Evolutionary conservation across 2,329 filamentous ascomycete species (phyloP).

Genomic region (Alternaria atra): DNA sequence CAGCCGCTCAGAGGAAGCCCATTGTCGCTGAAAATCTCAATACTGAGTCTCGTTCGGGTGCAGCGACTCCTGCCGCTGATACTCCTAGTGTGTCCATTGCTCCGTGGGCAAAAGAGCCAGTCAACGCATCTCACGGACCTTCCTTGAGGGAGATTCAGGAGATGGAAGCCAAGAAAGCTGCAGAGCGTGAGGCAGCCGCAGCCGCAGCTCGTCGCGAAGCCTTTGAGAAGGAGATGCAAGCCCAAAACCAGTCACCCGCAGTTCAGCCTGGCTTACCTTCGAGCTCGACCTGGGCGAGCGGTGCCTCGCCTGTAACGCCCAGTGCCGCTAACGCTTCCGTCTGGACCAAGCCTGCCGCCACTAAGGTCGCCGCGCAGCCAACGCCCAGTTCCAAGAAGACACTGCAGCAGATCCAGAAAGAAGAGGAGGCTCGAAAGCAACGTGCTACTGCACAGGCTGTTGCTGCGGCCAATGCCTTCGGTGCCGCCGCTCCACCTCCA

Average conservation of each 20-base stretch:
- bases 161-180: slow-evolving; percentile 90
- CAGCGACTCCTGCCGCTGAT: slow-evolving; percentile 76
- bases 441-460: slow-evolving; percentile 67
- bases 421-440: slow-evolving; percentile 90
- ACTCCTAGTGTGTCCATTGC: slow-evolving; percentile 77
- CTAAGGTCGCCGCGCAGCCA: slow-evolving; percentile 57
- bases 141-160: slow-evolving; percentile 97
- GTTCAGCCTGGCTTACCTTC: slow-evolving; percentile 83
- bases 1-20: slow-evolving; percentile 85
- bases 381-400: slow-evolving; percentile 76
- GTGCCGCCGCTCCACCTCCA: slow-evolving; percentile 54
- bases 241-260: slow-evolving; percentile 65
- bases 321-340: slow-evolving; percentile 58
- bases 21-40: slow-evolving; percentile 80
- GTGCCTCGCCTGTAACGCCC: slow-evolving; percentile 72
- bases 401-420: slow-evolving; percentile 92
- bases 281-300: slow-evolving; percentile 85
- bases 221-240: slow-evolving; percentile 80
- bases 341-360: slow-evolving; percentile 69
- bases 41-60: slow-evolving; percentile 74
- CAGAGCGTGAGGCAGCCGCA: slow-evolving; percentile 84
- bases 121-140: slow-evolving; percentile 79
- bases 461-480: slow-evolving; percentile 55
- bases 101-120: slow-evolving; percentile 90
- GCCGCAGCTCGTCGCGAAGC: slow-evolving; percentile 78